A percentile compares a stretch with the other conserved stretches of the same genome.
Conservation (phyloP, 1,139 yeast genomes). For the Trichomonascaceae sp. region DNA sequence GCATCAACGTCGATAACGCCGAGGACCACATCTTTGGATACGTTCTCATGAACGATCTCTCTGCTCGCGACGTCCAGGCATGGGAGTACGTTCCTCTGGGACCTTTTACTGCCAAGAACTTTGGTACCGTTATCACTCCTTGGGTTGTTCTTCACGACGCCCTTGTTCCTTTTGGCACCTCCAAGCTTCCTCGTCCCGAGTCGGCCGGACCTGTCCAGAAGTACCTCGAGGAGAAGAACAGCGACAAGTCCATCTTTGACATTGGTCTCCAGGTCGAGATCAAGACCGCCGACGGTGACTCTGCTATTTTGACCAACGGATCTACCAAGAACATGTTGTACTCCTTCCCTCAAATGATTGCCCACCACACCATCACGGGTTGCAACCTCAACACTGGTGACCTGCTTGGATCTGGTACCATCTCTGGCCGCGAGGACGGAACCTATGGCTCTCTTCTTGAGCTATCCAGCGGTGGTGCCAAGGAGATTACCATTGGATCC, state of each 20-base stretch:
- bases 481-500: constrained; percentile 9
- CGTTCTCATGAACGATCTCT: constrained; percentile 17
- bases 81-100: constrained; percentile 21
- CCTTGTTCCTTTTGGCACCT: constrained; percentile 9
- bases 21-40: constrained; percentile 17
- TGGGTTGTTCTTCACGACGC: constrained; percentile 19
- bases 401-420: constrained; percentile 19
- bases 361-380: constrained; percentile 19
- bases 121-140: constrained; percentile 17
- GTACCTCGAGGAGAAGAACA: constrained; percentile 11
- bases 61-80: constrained; percentile 17
- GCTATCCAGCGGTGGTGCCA: constrained; percentile 13
- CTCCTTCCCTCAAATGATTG: constrained; percentile 19
- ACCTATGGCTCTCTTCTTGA: constrained; percentile 16
- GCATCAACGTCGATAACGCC: constrained; percentile 14
- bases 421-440: constrained; percentile 10
- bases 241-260: constrained; percentile 10
- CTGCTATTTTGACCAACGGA: constrained; percentile 7
- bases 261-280: constrained; percentile 11
- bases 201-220: constrained; percentile 9
- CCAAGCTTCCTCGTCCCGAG: constrained; percentile 9
- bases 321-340: constrained; percentile 12
- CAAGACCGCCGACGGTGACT: constrained; percentile 8
- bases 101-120: constrained; percentile 18
- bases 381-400: constrained; percentile 18